Evolutionary conservation across 2,329 filamentous ascomycete species (phyloP).

Genomic region (Trichophyton verrucosum): DNA sequence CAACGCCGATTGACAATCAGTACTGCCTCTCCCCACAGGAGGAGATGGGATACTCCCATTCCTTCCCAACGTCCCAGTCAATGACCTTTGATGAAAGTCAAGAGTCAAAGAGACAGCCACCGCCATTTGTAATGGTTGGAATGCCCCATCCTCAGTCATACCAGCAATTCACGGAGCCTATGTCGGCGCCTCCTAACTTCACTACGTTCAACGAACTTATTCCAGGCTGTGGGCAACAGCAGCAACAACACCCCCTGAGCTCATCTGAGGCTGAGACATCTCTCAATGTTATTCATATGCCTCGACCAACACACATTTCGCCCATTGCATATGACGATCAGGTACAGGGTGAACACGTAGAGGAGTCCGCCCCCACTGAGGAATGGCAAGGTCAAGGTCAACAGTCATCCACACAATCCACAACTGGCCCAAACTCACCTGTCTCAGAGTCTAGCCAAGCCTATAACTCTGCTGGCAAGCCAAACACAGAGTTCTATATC

Average conservation of each 20-base stretch:
- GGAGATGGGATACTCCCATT: constrained; percentile 17
- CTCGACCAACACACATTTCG: constrained; percentile 25
- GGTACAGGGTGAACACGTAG: constrained; percentile 6
- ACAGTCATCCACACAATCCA: constrained; percentile 16
- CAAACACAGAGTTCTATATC: constrained; percentile 32
- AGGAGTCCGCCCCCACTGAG: constrained; percentile 17
- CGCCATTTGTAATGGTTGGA: constrained; percentile 1
- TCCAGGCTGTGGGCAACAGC: constrained; percentile 10
- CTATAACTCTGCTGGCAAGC: constrained; percentile 15
- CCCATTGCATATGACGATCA: constrained; percentile 28
- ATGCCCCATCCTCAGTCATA: not conserved
- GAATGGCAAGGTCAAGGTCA: constrained; percentile 21
- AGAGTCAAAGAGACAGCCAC: not conserved
- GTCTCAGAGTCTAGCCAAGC: constrained; percentile 12
- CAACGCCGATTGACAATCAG: constrained; percentile 27
- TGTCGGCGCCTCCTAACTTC: constrained; percentile 26
- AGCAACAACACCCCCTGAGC: constrained; percentile 20
- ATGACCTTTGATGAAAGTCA: not conserved
- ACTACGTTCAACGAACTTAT: constrained; percentile 3
- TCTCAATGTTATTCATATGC: constrained; percentile 24
- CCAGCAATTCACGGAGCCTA: constrained; percentile 14
- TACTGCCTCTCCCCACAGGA: constrained; percentile 28
- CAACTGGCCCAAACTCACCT: constrained; percentile 22
- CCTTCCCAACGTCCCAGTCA: constrained; percentile 28
- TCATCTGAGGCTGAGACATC: constrained; percentile 24